Base-by-base conservation (phyloP, 1,284 basidiomycete genomes). In the Malassezia psittaci region DNA sequence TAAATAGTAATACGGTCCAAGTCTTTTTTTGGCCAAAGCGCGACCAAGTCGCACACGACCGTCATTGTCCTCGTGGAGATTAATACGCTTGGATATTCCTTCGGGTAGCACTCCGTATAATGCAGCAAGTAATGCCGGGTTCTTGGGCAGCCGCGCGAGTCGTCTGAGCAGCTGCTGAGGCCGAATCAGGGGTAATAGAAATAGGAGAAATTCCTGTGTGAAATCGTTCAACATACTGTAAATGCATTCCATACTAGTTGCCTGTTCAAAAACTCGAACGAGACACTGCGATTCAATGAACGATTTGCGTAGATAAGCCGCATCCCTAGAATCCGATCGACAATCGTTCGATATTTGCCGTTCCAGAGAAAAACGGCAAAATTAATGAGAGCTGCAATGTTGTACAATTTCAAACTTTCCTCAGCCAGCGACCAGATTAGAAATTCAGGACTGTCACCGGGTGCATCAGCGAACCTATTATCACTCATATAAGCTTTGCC, bases 161-260 rank as follows among this genome's bases (percentile, higher is more conserved):
- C 82, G 80, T 44, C 84, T 80, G 34, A 86, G 61, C 35, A 77
- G 21, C 84, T 77, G 40, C 79, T 79, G 62, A 81, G 84, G 39
- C 63, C 83, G 84, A 62, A 96, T 78, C 35, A 96, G 80, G 0
- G 94, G 94, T 2, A 98, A 79, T 6, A 91, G 77, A 77, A 96
- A 96, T 41, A 98, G 79, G 24, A 96, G 79, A 76, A 98, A 96
- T 81, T 98, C 93, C 90, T 94, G 66, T 21, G 16, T 38, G 21
- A 53, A n/a, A 29, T 38, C 16, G 11, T 9, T 37, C n/a, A 15
- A 43, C 85, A 61, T 73, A 90, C 90, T 1, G 93, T 98, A 75
- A 98, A 93, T 1, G 90, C 87, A 73, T 93, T 88, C 94, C 94
- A 99, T 51, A 98, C 93, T 80, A 99, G 87, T 76, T 98, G 94